Base-by-base conservation (phyloP, 2,329 filamentous ascomycete species). In the Ophiostoma populinum region DNA sequence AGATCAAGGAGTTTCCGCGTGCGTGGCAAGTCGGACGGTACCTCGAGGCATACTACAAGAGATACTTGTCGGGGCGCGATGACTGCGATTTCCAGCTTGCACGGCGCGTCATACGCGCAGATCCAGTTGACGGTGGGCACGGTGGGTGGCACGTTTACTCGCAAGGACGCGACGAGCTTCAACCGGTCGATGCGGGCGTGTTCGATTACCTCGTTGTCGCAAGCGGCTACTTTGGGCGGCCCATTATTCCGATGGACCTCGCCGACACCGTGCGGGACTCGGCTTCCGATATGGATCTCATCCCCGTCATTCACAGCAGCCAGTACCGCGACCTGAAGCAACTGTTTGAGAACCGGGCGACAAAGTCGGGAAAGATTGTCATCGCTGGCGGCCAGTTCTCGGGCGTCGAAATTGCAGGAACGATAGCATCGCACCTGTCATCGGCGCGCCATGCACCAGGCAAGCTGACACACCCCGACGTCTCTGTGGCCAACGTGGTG, bases 331-430 rank as follows among this genome's bases (percentile, higher is more conserved):
- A 66, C 36, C 51, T 79, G 2, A 46, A 61, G 19, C 50, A 50
- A 7, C 50, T 76, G 3, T 45, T 76, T 2, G 55, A 24, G 6
- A 30, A 22, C 7, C 7, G 11, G 7, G 4, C 12, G 3, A 33
- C 38, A 5, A 46, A 47, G 1, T 60, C 61, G 1, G 67, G 69
- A 13, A 80, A 75, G 47, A 71, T 90, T 12, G 60, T 83, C 1
- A 61, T 92, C 0, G 69, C 85, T 1, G 82, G 82, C 1, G 81
- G 80, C 0, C 80, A 85, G 46, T 85, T 90, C 66, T 87, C 80
- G 2, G 81, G 80, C 1, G 69, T 80, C 5, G 82, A 92, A 56
- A 76, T 77, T 32, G 76, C 80, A 0, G 75, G 71, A 8, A 73
- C 75, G 2, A 68, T 86, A 33, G 80, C 79, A 9, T 62, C 71